phyloP scores from a whole-genome alignment of 129 eudicot species.

The Dittrichia graveolens region DNA sequence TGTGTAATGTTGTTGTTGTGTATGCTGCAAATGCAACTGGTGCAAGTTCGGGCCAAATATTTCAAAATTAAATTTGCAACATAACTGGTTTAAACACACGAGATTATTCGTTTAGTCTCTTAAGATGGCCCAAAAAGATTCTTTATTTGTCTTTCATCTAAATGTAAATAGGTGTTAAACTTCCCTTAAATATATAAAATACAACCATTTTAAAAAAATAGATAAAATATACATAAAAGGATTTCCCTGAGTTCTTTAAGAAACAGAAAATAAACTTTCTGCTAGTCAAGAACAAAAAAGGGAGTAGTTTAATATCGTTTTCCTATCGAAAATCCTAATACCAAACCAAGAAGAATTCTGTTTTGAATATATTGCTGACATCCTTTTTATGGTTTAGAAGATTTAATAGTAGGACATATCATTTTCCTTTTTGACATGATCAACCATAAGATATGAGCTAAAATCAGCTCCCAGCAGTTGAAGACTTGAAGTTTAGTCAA shows the following conservation, averaged over 20 bases:
- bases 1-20: too few relatives aligned
- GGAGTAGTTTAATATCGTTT: constrained; percentile 6
- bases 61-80: neutral
- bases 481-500: constrained; percentile 20
- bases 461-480: neutral
- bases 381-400: too few relatives aligned
- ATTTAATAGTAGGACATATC: too few relatives aligned
- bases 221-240: too few relatives aligned
- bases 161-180: constrained; percentile 16
- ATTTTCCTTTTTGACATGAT: neutral
- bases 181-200: neutral
- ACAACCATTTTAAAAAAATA: too few relatives aligned
- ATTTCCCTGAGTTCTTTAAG: neutral
- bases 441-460: neutral
- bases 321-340: neutral
- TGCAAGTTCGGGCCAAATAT: neutral
- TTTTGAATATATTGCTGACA: neutral
- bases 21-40: too few relatives aligned
- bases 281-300: neutral
- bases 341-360: neutral
- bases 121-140: neutral
- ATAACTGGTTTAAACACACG: constrained; percentile 5
- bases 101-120: constrained; percentile 3
- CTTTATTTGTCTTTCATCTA: neutral
- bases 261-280: neutral